Conservation (phyloP, 495 filamentous ascomycete species). For the Hypoxylon fuscum region DNA sequence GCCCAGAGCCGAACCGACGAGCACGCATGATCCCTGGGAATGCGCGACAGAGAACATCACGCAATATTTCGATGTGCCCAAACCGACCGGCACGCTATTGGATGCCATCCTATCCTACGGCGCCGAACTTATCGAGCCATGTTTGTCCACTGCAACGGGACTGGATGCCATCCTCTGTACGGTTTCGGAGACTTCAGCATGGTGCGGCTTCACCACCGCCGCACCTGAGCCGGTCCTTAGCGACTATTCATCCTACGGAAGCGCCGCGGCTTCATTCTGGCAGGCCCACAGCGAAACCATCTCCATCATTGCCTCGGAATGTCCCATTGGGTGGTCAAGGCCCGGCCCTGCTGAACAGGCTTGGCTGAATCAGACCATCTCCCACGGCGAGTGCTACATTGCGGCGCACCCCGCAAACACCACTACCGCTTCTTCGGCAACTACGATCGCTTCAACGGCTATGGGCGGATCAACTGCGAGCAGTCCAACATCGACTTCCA, state of each 20-base stretch:
- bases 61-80: slow-evolving; percentile 1
- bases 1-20: background rate
- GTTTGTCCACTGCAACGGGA: background rate
- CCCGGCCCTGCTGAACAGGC: background rate
- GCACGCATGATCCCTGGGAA: background rate
- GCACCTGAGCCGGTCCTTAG: background rate
- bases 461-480: background rate
- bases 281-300: background rate
- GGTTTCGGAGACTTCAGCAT: background rate
- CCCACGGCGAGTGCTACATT: background rate
- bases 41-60: background rate
- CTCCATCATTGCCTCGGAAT: background rate
- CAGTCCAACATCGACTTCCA: slow-evolving; percentile 1
- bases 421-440: background rate
- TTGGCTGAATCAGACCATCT: background rate
- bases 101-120: background rate
- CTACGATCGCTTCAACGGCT: background rate
- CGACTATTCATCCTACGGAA: slow-evolving; percentile 1
- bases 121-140: background rate
- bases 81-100: background rate
- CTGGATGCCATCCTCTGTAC: background rate
- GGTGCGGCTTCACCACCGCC: slow-evolving; percentile 1
- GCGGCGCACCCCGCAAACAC: background rate
- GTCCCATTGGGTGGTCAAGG: background rate
- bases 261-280: background rate